phyloP scores from a whole-genome alignment of 345 rosid species.

The Melastoma malabathricum region DNA sequence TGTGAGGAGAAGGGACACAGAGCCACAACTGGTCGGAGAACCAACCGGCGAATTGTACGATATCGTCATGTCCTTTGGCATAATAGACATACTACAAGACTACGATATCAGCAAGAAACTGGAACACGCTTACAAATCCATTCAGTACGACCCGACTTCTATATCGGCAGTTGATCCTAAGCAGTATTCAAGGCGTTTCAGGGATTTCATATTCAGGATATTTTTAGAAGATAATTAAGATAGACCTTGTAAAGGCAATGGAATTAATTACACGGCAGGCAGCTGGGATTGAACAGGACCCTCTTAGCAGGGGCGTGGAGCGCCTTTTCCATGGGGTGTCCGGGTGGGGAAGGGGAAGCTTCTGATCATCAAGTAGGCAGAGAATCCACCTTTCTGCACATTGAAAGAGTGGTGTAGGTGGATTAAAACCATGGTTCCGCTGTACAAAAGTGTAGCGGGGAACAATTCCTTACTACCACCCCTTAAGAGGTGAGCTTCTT shows the following conservation, averaged over 20 bases:
- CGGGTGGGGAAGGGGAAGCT: too few relatives aligned
- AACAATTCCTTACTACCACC: too few relatives aligned
- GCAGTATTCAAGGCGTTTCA: conserved; percentile 81
- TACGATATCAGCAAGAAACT: conserved; percentile 98
- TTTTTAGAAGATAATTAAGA: conserved; percentile 53
- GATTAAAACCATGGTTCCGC: too few relatives aligned
- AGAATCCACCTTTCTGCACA: too few relatives aligned
- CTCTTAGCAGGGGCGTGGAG: too few relatives aligned
- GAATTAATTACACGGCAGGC: too few relatives aligned
- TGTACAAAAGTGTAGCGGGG: too few relatives aligned
- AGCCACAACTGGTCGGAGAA: conserved; percentile 71
- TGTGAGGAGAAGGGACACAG: conserved; percentile 46
- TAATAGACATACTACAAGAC: conserved; percentile 94
- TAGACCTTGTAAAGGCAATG: too few relatives aligned
- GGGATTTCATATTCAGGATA: conserved; percentile 72
- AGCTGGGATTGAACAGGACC: too few relatives aligned
- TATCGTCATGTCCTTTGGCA: conserved; percentile 68
- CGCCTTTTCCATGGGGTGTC: background rate
- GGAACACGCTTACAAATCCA: conserved; percentile 95
- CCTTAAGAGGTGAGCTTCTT: too few relatives aligned
- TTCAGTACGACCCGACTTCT: conserved; percentile 90
- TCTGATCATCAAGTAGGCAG: too few relatives aligned
- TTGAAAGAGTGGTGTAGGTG: too few relatives aligned
- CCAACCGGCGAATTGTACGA: conserved; percentile 72
- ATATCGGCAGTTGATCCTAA: conserved; percentile 98